phyloP scores from a whole-genome alignment of 2,329 filamentous ascomycete genomes.

The Calonectria pseudoturangicola region DNA sequence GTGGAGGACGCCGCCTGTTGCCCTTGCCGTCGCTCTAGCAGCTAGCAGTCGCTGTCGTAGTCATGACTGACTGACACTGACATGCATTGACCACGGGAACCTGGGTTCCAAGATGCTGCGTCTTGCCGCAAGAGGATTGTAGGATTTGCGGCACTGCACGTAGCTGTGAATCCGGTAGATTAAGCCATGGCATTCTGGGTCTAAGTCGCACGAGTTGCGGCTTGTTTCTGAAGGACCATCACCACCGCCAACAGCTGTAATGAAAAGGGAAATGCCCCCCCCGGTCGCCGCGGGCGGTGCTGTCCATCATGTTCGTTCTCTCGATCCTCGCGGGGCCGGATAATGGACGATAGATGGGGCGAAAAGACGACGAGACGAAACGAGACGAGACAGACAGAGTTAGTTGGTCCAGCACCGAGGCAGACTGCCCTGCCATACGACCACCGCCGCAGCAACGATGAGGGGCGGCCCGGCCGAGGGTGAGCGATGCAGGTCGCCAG shows the following conservation, averaged over 20 bases:
- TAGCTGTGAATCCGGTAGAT: constrained; percentile 22
- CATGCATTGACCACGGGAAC: constrained; percentile 10
- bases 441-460: not conserved
- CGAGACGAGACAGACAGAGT: constrained; percentile 7
- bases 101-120: not conserved
- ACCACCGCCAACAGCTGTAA: constrained; percentile 10
- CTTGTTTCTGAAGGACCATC: not conserved
- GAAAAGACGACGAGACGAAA: not conserved
- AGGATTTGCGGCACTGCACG: constrained; percentile 17
- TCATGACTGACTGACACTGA: constrained; percentile 13
- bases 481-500: not conserved
- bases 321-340: not conserved
- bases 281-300: constrained; percentile 11
- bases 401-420: constrained; percentile 17
- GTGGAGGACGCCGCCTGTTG: constrained; percentile 3
- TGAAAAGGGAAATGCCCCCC: not conserved
- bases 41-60: not conserved
- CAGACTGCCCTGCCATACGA: constrained; percentile 23
- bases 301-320: not conserved
- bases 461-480: constrained; percentile 3
- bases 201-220: constrained; percentile 14
- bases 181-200: not conserved
- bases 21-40: not conserved
- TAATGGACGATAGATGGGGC: not conserved
- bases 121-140: not conserved